Conservation (phyloP, 1,284 basidiomycete species). For the Cutaneotrichosporon cavernicola region DNA sequence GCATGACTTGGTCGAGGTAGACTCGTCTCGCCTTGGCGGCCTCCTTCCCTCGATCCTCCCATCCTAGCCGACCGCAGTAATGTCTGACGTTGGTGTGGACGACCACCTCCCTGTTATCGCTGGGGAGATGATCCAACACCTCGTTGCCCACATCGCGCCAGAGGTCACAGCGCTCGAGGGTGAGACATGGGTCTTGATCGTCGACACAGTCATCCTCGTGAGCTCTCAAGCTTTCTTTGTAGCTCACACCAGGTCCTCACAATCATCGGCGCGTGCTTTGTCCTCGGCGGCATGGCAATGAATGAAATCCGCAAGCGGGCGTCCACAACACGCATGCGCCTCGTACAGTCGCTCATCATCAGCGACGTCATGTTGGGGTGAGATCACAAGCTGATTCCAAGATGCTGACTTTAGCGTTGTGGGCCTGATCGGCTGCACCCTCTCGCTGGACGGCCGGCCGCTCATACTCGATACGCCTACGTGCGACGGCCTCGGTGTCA, state of each 20-base stretch:
- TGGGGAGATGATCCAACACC: constrained; percentile 6
- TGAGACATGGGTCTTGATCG: constrained; percentile 42
- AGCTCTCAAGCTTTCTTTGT: constrained; percentile 11
- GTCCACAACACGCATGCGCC: constrained; percentile 47
- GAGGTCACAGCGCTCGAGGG: constrained; percentile 25
- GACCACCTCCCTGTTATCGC: not conserved
- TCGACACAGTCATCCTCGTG: constrained; percentile 47
- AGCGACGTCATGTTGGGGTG: constrained; percentile 49
- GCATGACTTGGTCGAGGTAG: not conserved
- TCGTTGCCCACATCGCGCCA: constrained; percentile 17
- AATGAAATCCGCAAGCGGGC: constrained; percentile 43
- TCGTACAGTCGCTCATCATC: constrained; percentile 50
- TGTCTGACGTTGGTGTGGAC: not conserved
- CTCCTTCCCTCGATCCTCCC: not conserved
- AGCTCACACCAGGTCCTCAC: constrained; percentile 31
- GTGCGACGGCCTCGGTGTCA: constrained; percentile 49
- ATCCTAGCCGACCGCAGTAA: not conserved
- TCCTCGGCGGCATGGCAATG: constrained; percentile 37
- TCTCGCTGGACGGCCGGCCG: constrained; percentile 28
- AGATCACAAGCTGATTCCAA: constrained; percentile 19
- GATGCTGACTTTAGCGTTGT: constrained; percentile 25
- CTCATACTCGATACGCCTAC: constrained; percentile 32
- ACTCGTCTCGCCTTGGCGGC: not conserved
- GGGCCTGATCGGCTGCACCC: constrained; percentile 37
- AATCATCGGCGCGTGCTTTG: constrained; percentile 40